These are phyloP conservation scores for Lodderomyces jiufengensis DNA, from an alignment of 1,139 yeast genomes.

Conservation along the genomic window DNA sequence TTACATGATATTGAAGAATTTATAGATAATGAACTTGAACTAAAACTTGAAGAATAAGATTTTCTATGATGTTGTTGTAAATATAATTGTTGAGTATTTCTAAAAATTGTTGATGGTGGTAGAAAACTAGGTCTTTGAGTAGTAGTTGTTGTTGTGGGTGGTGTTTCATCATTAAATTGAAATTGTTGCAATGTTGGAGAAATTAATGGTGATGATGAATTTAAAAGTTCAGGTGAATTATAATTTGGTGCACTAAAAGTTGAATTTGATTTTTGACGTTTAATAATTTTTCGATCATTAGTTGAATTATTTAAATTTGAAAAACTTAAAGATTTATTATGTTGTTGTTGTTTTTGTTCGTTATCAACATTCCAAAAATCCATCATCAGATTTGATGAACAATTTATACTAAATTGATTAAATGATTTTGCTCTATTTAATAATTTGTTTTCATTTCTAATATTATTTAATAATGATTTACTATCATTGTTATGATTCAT, in stretches of 20 bases:
- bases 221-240: too few species aligned
- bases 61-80: constrained; percentile 14
- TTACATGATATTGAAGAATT: constrained; percentile 15
- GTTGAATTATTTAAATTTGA: constrained; percentile 20
- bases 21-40: constrained; percentile 20
- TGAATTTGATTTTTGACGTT: constrained; percentile 31
- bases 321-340: constrained; percentile 29
- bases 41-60: constrained; percentile 23
- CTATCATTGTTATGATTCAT: constrained; percentile 74
- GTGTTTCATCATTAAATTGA: constrained; percentile 4
- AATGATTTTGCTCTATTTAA: constrained; percentile 34
- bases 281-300: constrained; percentile 33
- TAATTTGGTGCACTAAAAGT: constrained; percentile 9
- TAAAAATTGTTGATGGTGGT: constrained; percentile 34
- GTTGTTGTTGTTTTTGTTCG: constrained; percentile 10
- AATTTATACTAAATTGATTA: constrained; percentile 18
- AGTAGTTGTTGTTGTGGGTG: background rate
- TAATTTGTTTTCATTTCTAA: constrained; percentile 54
- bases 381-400: constrained; percentile 7
- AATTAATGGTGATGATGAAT: constrained; percentile 8
- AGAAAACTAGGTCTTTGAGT: constrained; percentile 15
- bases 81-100: constrained; percentile 10
- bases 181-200: constrained; percentile 12
- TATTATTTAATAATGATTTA: constrained; percentile 67
- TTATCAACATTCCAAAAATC: background rate